Conservation (phyloP, 176 grass and related monocot genomes). For the Aegilops speltoides region DNA sequence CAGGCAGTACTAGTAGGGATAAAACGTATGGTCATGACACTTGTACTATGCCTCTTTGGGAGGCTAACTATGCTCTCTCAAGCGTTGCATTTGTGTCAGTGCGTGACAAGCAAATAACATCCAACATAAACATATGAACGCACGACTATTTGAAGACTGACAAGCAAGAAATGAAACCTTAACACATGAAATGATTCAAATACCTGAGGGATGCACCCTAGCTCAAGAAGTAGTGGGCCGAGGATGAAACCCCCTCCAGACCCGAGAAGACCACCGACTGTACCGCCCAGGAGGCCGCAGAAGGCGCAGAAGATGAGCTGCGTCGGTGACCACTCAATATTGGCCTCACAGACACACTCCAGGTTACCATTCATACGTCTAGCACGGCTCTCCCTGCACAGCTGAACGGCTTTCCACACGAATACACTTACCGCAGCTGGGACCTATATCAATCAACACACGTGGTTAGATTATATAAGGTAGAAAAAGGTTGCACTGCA, state of each 20-base stretch:
- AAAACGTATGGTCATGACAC: background rate
- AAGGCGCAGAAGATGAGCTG: conserved; percentile 89
- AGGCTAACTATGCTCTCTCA: background rate
- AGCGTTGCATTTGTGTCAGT: background rate
- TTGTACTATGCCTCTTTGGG: background rate
- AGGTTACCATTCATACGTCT: conserved; percentile 64
- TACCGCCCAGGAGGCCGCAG: conserved; percentile 82
- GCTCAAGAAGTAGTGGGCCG: conserved; percentile 92
- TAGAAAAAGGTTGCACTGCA: background rate
- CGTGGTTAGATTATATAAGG: background rate
- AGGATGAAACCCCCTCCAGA: conserved; percentile 97
- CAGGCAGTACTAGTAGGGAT: background rate
- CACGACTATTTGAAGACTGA: background rate
- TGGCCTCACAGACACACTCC: conserved; percentile 90
- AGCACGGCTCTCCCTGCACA: conserved; percentile 70
- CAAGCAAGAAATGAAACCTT: background rate
- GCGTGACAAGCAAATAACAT: background rate
- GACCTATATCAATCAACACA: conserved; percentile 44
- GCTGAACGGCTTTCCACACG: conserved; percentile 56
- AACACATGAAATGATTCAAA: background rate
- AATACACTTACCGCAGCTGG: conserved; percentile 63
- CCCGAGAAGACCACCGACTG: conserved; percentile 86
- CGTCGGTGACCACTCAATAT: conserved; percentile 73
- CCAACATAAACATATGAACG: background rate
- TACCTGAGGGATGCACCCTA: conserved; percentile 98